These are phyloP conservation scores for Phaffia australis DNA, from an alignment of 768 basidiomycete species.

Conservation along the genomic window DNA sequence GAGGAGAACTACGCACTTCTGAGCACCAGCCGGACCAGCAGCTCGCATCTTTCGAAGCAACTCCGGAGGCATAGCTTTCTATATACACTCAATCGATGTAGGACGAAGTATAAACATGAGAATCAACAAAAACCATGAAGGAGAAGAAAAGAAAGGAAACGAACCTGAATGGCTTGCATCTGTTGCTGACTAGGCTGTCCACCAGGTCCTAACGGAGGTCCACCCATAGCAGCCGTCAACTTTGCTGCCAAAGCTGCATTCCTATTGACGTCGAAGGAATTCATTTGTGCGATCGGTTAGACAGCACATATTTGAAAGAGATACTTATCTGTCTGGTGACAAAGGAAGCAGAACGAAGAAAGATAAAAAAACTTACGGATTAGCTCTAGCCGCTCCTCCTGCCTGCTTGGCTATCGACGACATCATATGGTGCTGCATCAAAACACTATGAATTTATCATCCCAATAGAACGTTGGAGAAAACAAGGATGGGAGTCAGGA, in stretches of 20 bases:
- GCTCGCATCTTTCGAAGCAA: slow-evolving; percentile 72
- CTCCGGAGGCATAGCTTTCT: slow-evolving; percentile 90
- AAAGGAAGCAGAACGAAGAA: background rate
- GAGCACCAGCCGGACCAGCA: slow-evolving; percentile 58
- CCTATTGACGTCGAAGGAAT: background rate
- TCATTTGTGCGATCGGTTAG: no score
- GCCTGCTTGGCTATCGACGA: slow-evolving; percentile 97
- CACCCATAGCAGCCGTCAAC: slow-evolving; percentile 75
- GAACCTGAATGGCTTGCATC: slow-evolving; percentile 84
- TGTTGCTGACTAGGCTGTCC: slow-evolving; percentile 88
- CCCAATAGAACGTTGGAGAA: background rate
- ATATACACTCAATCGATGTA: slow-evolving; percentile 12
- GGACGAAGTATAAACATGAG: slow-evolving; percentile 5
- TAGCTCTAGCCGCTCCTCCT: slow-evolving; percentile 52
- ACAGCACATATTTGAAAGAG: no score
- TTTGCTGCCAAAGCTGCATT: slow-evolving; percentile 41
- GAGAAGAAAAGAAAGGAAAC: slow-evolving; percentile 28
- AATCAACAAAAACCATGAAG: background rate
- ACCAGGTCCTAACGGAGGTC: slow-evolving; percentile 72
- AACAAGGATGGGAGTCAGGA: background rate
- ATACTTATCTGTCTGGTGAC: background rate
- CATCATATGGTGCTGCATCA: slow-evolving; percentile 98
- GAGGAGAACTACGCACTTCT: slow-evolving; percentile 30
- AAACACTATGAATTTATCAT: slow-evolving; percentile 37
- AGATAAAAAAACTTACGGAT: slow-evolving; percentile 52